phyloP scores from a whole-genome alignment of 2,329 filamentous ascomycete species.

The Exophiala dermatitidis region DNA sequence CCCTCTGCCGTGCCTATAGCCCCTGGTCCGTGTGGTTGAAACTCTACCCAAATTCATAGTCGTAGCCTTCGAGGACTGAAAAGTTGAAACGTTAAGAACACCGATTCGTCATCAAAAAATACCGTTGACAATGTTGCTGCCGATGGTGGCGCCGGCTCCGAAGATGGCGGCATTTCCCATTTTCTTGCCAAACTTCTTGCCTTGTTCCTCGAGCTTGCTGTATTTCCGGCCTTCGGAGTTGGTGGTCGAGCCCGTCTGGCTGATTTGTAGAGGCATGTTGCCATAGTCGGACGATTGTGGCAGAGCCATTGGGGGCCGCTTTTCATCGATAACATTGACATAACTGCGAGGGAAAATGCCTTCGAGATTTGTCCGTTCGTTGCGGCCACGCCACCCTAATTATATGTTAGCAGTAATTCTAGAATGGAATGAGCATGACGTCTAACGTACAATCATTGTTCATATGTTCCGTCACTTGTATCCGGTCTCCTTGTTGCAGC shows the following conservation, averaged over 20 bases:
- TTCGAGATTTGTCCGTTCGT: constrained; percentile 71
- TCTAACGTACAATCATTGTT: constrained; percentile 68
- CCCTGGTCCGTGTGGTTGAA: constrained; percentile 8
- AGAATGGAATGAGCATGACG: constrained; percentile 7
- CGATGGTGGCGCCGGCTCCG: constrained; percentile 84
- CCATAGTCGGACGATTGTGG: constrained; percentile 39
- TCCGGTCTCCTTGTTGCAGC: constrained; percentile 70
- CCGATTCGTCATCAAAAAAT: constrained; percentile 59
- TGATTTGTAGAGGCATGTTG: constrained; percentile 69
- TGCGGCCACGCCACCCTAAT: constrained; percentile 70
- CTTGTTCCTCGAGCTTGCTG: constrained; percentile 63
- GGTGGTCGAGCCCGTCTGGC: constrained; percentile 45
- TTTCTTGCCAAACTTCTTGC: constrained; percentile 97
- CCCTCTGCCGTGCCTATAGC: constrained; percentile 3
- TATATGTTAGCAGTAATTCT: constrained; percentile 14
- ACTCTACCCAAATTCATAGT: constrained; percentile 21
- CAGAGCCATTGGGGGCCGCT: constrained; percentile 39
- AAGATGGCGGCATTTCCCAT: constrained; percentile 59
- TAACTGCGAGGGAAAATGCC: constrained; percentile 96
- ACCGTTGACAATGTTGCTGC: constrained; percentile 80
- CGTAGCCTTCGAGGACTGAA: constrained; percentile 19
- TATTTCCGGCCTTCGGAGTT: constrained; percentile 39
- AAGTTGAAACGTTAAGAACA: constrained; percentile 13
- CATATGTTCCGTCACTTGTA: constrained; percentile 84
- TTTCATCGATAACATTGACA: constrained; percentile 64